Evolutionary conservation across 352 stramenopile species (phyloP).

Genomic region (Phytophthora idaei): DNA sequence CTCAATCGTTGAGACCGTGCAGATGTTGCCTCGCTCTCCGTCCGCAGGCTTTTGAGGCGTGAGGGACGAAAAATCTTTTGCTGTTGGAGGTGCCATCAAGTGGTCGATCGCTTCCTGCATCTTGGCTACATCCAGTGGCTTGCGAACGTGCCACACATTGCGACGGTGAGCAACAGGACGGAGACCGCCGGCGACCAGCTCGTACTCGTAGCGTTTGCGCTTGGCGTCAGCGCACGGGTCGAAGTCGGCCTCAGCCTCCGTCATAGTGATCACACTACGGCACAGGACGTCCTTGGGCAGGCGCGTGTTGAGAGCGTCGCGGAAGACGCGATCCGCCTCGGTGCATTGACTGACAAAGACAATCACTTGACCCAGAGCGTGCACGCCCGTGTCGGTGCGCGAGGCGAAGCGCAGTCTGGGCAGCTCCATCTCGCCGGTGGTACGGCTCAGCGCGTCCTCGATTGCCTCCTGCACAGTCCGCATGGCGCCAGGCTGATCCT

Average conservation of each 20-base stretch:
- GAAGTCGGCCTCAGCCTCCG: slow-evolving; percentile 35
- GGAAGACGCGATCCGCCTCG: slow-evolving; percentile 49
- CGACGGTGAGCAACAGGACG: slow-evolving; percentile 57
- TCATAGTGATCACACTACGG: slow-evolving; percentile 34
- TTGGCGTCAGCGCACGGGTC: slow-evolving; percentile 58
- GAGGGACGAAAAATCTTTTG: slow-evolving; percentile 76
- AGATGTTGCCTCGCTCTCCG: slow-evolving; percentile 55
- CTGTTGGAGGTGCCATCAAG: slow-evolving; percentile 33
- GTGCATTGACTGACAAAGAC: slow-evolving; percentile 85
- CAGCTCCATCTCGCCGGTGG: slow-evolving; percentile 65
- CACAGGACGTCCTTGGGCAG: slow-evolving; percentile 68
- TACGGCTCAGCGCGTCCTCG: slow-evolving; percentile 71
- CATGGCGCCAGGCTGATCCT: slow-evolving; percentile 54
- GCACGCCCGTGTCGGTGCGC: slow-evolving; percentile 93
- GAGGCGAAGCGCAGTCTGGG: slow-evolving; percentile 84
- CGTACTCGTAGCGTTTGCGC: slow-evolving; percentile 75
- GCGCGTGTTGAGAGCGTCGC: slow-evolving; percentile 76
- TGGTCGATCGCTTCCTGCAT: slow-evolving; percentile 54
- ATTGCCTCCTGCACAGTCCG: slow-evolving; percentile 77
- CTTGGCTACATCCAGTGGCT: slow-evolving; percentile 52
- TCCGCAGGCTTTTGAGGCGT: slow-evolving; percentile 57
- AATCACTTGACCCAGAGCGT: slow-evolving; percentile 90
- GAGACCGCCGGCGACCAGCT: slow-evolving; percentile 51
- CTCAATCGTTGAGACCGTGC: slow-evolving; percentile 46
- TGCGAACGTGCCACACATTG: slow-evolving; percentile 65